These are phyloP conservation scores for Globisporangium takayamanum DNA, from an alignment of 352 stramenopile species.

Conservation along the genomic window DNA sequence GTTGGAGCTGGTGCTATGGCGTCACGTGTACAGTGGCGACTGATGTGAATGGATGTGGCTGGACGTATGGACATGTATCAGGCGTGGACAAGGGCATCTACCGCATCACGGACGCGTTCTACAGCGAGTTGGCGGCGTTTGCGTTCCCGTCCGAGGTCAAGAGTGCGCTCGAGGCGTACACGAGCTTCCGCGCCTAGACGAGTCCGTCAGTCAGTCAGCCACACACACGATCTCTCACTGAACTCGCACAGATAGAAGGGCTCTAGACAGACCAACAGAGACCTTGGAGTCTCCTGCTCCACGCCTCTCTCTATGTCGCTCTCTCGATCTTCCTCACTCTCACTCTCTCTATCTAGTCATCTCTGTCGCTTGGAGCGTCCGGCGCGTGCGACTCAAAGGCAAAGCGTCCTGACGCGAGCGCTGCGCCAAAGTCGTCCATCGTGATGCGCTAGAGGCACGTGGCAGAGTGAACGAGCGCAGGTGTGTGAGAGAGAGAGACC, in stretches of 20 bases:
- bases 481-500: neutral
- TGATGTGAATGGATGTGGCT: neutral
- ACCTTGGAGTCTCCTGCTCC: neutral
- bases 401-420: conserved; percentile 32
- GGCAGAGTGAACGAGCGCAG: neutral
- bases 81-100: conserved; percentile 77
- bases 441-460: conserved; percentile 18
- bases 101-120: conserved; percentile 67
- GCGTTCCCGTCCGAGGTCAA: conserved; percentile 42
- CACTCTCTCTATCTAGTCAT: conserved; percentile 6
- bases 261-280: neutral
- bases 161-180: conserved; percentile 39
- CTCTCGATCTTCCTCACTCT: neutral
- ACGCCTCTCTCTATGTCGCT: neutral
- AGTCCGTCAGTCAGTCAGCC: neutral
- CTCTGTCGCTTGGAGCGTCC: neutral
- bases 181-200: conserved; percentile 35
- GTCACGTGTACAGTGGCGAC: neutral
- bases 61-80: conserved; percentile 7
- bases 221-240: neutral
- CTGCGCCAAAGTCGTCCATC: conserved; percentile 41
- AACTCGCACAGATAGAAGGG: neutral
- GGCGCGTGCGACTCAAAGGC: conserved; percentile 22
- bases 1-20: neutral
- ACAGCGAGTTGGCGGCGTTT: conserved; percentile 51